Base-by-base conservation (phyloP, 176 grass and related monocot genomes). In the Oryza officinalis region DNA sequence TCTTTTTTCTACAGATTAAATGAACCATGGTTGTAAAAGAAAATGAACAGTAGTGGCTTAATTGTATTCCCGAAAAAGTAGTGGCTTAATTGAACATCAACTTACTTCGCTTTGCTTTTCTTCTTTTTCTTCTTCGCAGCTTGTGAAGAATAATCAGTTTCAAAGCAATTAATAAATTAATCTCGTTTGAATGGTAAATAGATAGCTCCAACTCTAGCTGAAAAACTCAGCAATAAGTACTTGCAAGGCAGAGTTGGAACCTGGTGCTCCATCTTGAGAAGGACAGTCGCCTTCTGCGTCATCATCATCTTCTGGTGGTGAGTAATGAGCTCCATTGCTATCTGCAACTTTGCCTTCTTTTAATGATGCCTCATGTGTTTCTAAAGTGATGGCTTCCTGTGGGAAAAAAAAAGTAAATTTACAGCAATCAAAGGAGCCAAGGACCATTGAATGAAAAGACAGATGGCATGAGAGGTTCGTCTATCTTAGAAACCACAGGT, bases 91-190 rank as follows among this genome's bases (percentile, higher is more conserved):
- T 68, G 13, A 87, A 87, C 25, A 90, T 32, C 0, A 79, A 83
- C 83, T 67, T 63, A 93, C 91, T 93, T 93, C 71, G 94, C 50
- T 83, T 92, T 91, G 80, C 47, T 96, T 80, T 91, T 96, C 91
- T 96, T 96, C 86, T 91, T 96, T 71, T 96, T 96, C 77, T 96
- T 96, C 81, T 97, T 91, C 13, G 78, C 33, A 78, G 91, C 64
- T 80, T 27, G 74, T 85, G 86, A 77, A 83, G 27, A 78, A 67
- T 67, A 30, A 49, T 8, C 47, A 54, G 83, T 86, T 88, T 73
- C 17, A 82, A 80, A 47, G 44, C 2, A 86, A 57, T 4, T 10
- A 18, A 46, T 46, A 81, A 59, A 74, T 27, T 44, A 76, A 87
- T 61, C 12, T 76, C 68, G 3, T 32, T 63, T 7, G 50, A 67